phyloP scores from a whole-genome alignment of 805 yeast genomes.

The Pichia occidentalis region DNA sequence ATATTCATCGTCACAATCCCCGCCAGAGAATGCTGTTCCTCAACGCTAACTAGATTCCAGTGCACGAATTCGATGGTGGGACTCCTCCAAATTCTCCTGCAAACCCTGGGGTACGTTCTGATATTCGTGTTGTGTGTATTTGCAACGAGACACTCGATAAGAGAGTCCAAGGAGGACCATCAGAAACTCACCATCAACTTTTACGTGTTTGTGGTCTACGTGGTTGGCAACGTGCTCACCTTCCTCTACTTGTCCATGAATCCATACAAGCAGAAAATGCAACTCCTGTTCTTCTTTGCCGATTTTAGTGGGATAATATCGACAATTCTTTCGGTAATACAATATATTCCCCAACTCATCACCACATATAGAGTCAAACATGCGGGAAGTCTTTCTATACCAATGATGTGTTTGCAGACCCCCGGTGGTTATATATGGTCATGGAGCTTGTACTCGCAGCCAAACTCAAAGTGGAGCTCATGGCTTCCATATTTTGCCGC shows the following conservation, averaged over 20 bases:
- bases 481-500: constrained; percentile 79
- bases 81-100: constrained; percentile 58
- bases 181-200: constrained; percentile 35
- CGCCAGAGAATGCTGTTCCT: constrained; percentile 56
- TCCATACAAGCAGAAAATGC: constrained; percentile 4
- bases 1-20: constrained; percentile 53
- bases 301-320: constrained; percentile 59
- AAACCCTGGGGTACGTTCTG: constrained; percentile 51
- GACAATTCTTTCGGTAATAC: constrained; percentile 55
- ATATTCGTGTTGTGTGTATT: constrained; percentile 51
- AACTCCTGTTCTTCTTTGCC: constrained; percentile 37
- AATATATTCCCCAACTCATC: constrained; percentile 72
- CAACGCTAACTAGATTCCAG: constrained; percentile 40
- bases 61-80: constrained; percentile 64
- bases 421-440: constrained; percentile 88
- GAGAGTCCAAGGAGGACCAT: constrained; percentile 42
- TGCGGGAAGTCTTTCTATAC: constrained; percentile 72
- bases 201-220: constrained; percentile 35
- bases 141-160: constrained; percentile 39
- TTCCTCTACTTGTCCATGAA: constrained; percentile 19
- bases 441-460: constrained; percentile 58
- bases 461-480: constrained; percentile 79
- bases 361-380: constrained; percentile 66
- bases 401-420: constrained; percentile 80
- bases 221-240: constrained; percentile 29